These are phyloP conservation scores for Pouteria campechiana DNA, from an alignment of 179 eudicot genomes.

Conservation along the genomic window DNA sequence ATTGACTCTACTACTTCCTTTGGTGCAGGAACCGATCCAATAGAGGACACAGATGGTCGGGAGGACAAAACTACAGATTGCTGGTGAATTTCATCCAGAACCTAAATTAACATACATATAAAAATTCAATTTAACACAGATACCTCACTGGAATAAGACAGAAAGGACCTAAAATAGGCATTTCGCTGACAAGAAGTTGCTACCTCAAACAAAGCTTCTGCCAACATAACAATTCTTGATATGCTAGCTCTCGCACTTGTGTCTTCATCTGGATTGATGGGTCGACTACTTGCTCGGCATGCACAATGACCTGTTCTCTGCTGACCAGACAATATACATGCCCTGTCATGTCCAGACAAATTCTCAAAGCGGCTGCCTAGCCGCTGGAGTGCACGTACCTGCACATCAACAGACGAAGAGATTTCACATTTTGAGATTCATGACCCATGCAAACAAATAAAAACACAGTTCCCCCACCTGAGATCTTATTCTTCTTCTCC, in stretches of 20 bases:
- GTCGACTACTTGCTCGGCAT: conserved; percentile 42
- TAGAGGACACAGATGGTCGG: conserved; percentile 71
- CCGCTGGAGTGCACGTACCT: conserved; percentile 96
- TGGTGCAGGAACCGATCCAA: conserved; percentile 96
- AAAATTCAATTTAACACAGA: conserved; percentile 28
- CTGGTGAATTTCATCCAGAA: conserved; percentile 99
- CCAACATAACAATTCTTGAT: conserved; percentile 95
- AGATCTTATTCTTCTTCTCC: conserved; percentile 91
- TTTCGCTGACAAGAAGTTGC: conserved; percentile 3
- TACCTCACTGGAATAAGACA: background rate
- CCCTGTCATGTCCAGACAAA: conserved; percentile 80
- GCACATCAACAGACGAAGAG: background rate
- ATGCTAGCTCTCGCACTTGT: conserved; percentile 84
- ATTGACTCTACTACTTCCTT: conserved; percentile 76
- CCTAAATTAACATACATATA: conserved; percentile 44
- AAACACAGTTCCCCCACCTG: conserved; percentile 42
- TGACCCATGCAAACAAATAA: background rate
- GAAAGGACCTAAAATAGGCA: background rate
- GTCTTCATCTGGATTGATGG: conserved; percentile 50
- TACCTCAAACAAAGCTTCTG: conserved; percentile 99
- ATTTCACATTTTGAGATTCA: background rate
- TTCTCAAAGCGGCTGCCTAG: conserved; percentile 90
- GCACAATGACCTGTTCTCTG: conserved; percentile 85
- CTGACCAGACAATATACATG: conserved; percentile 86
- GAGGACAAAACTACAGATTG: conserved; percentile 84